phyloP scores from a whole-genome alignment of 148 eudicot species.

The Hydrangea macrophylla region DNA sequence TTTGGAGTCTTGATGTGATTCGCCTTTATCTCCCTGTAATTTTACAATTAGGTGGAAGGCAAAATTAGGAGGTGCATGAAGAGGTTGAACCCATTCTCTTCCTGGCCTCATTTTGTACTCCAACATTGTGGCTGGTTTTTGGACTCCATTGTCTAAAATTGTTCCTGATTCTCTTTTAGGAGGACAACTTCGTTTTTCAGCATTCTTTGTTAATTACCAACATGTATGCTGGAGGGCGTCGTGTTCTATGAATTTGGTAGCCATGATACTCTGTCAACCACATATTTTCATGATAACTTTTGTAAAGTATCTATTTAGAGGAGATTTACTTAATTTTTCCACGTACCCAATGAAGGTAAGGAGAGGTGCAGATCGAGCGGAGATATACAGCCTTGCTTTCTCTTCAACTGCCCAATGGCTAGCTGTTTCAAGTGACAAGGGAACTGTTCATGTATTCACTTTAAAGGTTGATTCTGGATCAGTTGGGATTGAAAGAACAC shows the following conservation, averaged over 20 bases:
- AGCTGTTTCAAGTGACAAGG: constrained; percentile 69
- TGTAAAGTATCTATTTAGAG: neutral
- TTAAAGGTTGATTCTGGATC: constrained; percentile 62
- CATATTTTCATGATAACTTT: neutral
- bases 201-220: neutral
- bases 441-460: constrained; percentile 71
- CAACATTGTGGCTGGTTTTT: neutral
- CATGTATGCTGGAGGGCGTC: neutral
- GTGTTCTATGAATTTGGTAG: neutral
- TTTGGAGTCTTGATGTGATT: too few relatives aligned
- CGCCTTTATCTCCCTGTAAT: too few relatives aligned
- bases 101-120: neutral
- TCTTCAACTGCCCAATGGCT: constrained; percentile 67
- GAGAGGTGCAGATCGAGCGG: constrained; percentile 73
- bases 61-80: neutral
- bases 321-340: constrained; percentile 1
- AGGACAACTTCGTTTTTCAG: neutral
- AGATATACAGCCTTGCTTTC: constrained; percentile 65
- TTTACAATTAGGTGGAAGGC: neutral
- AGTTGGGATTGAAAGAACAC: constrained; percentile 28
- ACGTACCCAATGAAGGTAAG: constrained; percentile 43
- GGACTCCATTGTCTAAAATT: neutral
- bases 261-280: neutral
- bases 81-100: too few relatives aligned
- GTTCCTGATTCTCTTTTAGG: neutral